Evolutionary conservation across 306 rosid genomes (phyloP), one percentile per base, ranked within the genome.

Genomic region (Cucurbita ficifolia): DNA sequence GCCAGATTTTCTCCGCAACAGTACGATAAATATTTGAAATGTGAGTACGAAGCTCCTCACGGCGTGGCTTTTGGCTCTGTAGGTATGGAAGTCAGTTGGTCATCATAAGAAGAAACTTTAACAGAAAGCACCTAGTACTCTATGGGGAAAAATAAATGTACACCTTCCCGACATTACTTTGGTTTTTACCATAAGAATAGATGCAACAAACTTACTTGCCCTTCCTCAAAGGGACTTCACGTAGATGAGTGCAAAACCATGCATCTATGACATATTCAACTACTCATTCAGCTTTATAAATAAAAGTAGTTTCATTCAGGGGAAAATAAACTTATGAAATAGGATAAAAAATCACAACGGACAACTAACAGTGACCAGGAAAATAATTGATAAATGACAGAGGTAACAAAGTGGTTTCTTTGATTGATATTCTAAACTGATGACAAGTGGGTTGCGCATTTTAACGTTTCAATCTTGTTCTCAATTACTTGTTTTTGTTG

Each of bases 1-100:
- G 99, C 99, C 99, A 95, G 73, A 95, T 83, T 79, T 89, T 95
- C 76, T 95, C 97, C 17, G 99, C 96, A 75, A 95, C 92, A 74
- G 96, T 81, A 29, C 99, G 96, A 71, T 85, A 91, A 75, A 95
- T 95, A 84, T 89, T 91, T 83, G 93, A 91, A 86, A 91, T 87
- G 78, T 91, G 97, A 72, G 84, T 86, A 33, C 96, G 99, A 19
- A 95, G 92, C 84, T 95, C 99, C 83, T 95, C 99, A 61, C 96
- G 92, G 60, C 99, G 96, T 73, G 90, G 80, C 82, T 88, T 95
- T 81, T 95, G 97, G 87, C 83, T 91, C 99, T 95, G 86, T 67
- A 83, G 60, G 49, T 57, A 86, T 40, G 73, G 39, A 75, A 79
- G 74, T 73, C 67, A 71, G 49, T 58, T 36, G 69, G 77, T 63